phyloP scores from a whole-genome alignment of 2,329 filamentous ascomycete species.

The Fusarium tuaranense region DNA sequence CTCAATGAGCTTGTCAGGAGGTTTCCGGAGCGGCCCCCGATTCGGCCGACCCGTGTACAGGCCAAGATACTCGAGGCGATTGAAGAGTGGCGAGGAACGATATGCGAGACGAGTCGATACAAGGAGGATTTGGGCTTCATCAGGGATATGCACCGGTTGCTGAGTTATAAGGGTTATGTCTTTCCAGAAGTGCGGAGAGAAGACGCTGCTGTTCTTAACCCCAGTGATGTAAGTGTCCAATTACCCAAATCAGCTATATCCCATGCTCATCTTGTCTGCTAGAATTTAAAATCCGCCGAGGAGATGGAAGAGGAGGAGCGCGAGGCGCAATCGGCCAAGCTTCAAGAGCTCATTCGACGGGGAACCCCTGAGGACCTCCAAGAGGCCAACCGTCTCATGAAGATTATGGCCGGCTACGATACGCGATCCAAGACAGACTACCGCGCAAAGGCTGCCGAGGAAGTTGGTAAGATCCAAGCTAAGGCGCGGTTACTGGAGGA shows the following conservation, averaged over 20 bases:
- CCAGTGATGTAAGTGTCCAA: slow-evolving; percentile 83
- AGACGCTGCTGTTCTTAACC: slow-evolving; percentile 95
- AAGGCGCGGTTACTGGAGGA: slow-evolving; percentile 94
- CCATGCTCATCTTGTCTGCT: slow-evolving; percentile 47
- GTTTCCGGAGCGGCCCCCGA: slow-evolving; percentile 92
- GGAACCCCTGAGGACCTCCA: slow-evolving; percentile 93
- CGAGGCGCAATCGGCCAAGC: slow-evolving; percentile 95
- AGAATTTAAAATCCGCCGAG: slow-evolving; percentile 96
- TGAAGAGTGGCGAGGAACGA: slow-evolving; percentile 98
- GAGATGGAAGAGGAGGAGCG: slow-evolving; percentile 99
- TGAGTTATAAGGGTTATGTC: slow-evolving; percentile 96
- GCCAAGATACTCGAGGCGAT: slow-evolving; percentile 93
- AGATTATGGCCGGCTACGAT: slow-evolving; percentile 98
- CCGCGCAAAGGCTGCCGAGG: slow-evolving; percentile 95
- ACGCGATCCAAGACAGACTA: slow-evolving; percentile 97
- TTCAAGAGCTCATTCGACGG: slow-evolving; percentile 94
- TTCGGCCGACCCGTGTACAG: slow-evolving; percentile 88
- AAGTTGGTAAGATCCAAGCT: slow-evolving; percentile 93
- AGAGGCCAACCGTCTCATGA: slow-evolving; percentile 98
- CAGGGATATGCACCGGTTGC: slow-evolving; percentile 93
- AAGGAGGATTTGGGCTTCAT: slow-evolving; percentile 98
- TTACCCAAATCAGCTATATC: slow-evolving; percentile 48
- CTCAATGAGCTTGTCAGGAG: slow-evolving; percentile 96
- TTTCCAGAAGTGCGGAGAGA: slow-evolving; percentile 94
- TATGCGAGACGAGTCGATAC: slow-evolving; percentile 97